A percentile compares a stretch with the other conserved stretches of the same genome.
Conservation (phyloP, 2,329 filamentous ascomycete species). For the Alternaria hordeiaustralica region DNA sequence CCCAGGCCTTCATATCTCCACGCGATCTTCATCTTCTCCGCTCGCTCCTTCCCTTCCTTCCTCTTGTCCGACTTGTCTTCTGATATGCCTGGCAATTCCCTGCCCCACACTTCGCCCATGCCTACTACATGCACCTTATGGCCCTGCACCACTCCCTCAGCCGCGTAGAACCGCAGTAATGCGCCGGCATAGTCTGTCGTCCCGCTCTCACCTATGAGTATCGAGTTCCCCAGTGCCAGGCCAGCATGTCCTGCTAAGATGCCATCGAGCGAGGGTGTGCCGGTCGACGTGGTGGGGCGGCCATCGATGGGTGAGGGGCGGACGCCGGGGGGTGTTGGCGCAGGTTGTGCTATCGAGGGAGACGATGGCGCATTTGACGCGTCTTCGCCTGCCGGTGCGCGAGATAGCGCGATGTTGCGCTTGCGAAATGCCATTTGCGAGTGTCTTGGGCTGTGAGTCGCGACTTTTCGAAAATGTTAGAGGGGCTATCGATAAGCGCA, state of each 20-base stretch:
- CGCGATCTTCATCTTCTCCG: slow-evolving; percentile 91
- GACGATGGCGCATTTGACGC: slow-evolving; percentile 13
- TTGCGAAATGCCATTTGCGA: slow-evolving; percentile 71
- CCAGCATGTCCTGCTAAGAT: slow-evolving; percentile 87
- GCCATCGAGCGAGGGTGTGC: slow-evolving; percentile 82
- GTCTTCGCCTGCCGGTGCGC: slow-evolving; percentile 33
- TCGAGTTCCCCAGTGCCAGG: slow-evolving; percentile 77
- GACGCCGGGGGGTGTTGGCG: slow-evolving; percentile 56
- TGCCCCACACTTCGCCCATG: slow-evolving; percentile 77
- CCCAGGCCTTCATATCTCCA: slow-evolving; percentile 93
- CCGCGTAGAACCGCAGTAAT: slow-evolving; percentile 85
- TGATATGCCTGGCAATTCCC: slow-evolving; percentile 79
- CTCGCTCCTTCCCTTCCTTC: slow-evolving; percentile 43
- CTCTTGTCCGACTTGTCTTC: slow-evolving; percentile 47
- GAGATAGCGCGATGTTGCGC: slow-evolving; percentile 65
- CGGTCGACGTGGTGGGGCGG: slow-evolving; percentile 87
- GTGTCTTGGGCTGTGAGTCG: slow-evolving; percentile 6
- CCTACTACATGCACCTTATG: slow-evolving; percentile 89
- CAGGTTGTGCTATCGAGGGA: slow-evolving; percentile 19
- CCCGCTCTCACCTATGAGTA: slow-evolving; percentile 85
- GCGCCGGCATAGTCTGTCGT: slow-evolving; percentile 93
- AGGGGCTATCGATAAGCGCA: slow-evolving; percentile 17
- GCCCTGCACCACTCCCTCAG: slow-evolving; percentile 89
- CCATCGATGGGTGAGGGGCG: slow-evolving; percentile 90
- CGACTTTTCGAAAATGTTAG: slow-evolving; percentile 14